Base-by-base conservation (phyloP, 163 green algal species). In the Scenedesmus sp. region DNA sequence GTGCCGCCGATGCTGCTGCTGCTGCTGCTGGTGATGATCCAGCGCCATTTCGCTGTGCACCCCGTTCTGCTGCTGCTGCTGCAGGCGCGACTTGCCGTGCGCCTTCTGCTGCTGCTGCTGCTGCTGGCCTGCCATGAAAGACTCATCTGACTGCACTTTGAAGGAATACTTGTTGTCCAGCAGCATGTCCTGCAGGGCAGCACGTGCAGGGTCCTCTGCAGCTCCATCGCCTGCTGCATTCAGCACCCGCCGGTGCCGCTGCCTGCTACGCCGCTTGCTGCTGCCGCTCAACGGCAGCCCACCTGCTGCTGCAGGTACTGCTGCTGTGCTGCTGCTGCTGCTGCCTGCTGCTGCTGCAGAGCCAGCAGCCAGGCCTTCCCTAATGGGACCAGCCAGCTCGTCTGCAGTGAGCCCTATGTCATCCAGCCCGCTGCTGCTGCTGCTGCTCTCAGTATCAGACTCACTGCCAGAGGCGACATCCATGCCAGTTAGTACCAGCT, bases 91-190 rank as follows among this genome's bases (percentile, higher is more conserved):
- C 83, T 77, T 81, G 26, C 67, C 82, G 1, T n/a, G 87, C 74
- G 73, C 56, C 57, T 66, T 46, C 8, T 73, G 87, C 87, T 92
- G 62, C 55, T 67, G 54, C 66, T 73, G 55, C 57, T 73, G 64
- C 26, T 67, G 82, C 62, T 83, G 46, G 13, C 74, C 73, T 26
- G 66, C 87, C 13, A 8, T 54, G n/a, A 87, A 91, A 6, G 70
- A 81, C 0, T 52, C 56, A 9, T 91, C 74, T 20, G 87, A 91
- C 23, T 79, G 60, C n/a, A 91, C 55, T 18, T 79, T 87, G n/a
- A 91, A 18, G 0, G 90, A 93, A 23, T 88, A 93, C 26, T 62
- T 81, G 18, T 76, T 90, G 57, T 93, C 90, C 83, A 93, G 84
- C 56, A 93, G 74, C 70, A 93, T 85, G 23, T 90, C 84, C 73